Percentiles rank a stretch among this genome's conserved stretches.
phyloP scores from a whole-genome alignment of 208 protist species.

The Herpetomonas muscarum region DNA sequence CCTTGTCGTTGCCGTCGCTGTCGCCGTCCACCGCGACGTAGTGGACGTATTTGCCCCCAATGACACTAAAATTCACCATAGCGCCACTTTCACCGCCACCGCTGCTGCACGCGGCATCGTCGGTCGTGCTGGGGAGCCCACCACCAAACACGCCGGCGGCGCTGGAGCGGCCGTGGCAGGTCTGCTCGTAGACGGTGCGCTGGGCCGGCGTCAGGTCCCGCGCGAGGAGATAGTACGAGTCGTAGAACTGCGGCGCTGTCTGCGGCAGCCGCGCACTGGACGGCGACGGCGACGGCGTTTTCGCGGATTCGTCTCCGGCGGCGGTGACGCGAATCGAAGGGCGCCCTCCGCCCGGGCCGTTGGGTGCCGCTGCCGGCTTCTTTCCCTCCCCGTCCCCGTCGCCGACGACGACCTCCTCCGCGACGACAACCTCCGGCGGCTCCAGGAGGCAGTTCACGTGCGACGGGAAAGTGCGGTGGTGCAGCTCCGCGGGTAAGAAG shows the following conservation, averaged over 20 bases:
- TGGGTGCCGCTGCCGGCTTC: neutral
- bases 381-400: neutral
- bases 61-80: slow-evolving; percentile 35
- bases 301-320: neutral
- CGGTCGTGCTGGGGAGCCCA: neutral
- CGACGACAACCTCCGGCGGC: slow-evolving; percentile 5
- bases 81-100: neutral
- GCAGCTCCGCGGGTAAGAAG: slow-evolving; percentile 40
- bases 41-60: slow-evolving; percentile 51
- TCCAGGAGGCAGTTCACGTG: slow-evolving; percentile 44
- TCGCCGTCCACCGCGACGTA: slow-evolving; percentile 22
- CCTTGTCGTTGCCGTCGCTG: neutral
- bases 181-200: slow-evolving; percentile 25
- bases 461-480: slow-evolving; percentile 54
- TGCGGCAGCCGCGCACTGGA: neutral
- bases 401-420: neutral
- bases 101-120: neutral
- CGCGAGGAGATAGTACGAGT: slow-evolving; percentile 57
- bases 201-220: slow-evolving; percentile 39
- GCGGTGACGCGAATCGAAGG: slow-evolving; percentile 18
- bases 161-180: slow-evolving; percentile 9
- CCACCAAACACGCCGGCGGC: neutral
- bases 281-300: neutral
- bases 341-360: neutral
- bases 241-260: slow-evolving; percentile 28